Evolutionary conservation across 1,284 basidiomycete genomes (phyloP), one percentile per base, ranked within the genome.

Genomic region (Heterobasidion parviporum): DNA sequence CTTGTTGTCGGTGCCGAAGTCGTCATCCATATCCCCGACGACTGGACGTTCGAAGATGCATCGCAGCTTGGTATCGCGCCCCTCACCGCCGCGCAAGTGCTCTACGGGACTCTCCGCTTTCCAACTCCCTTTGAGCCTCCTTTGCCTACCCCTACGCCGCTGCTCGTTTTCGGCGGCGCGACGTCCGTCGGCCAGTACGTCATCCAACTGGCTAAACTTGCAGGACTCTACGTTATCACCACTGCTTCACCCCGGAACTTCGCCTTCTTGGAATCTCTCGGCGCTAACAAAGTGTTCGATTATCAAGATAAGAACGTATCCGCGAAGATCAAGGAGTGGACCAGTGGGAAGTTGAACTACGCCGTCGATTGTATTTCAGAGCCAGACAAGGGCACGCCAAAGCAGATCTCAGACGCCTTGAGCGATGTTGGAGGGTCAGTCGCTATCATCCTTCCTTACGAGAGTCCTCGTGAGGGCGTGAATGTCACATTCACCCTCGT

Each of bases 251-350:
- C 68, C 2, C 61, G 62, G 51, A 71, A 73, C 58, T 64, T 65
- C 43, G 65, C 61, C 8, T 64, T 68, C 41, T 57, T 74, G 53
- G 64, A 63, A 52, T 59, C 61, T 2, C 61, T 72, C 6, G 73
- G 76, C 2, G 75, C 75, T 5, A 67, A 70, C n/a, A 68, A 67
- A 12, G 68, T 72, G 3, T 71, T 74, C 55, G 70, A 75, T 57
- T 70, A 73, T 53, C 56, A 62, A 8, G 68, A 71, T 56, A 60
- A 65, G 26, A 46, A 61, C 60, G 58, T 16, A 14, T 34, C 33
- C 8, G 26, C 43, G 38, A 57, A 55, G 53, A 57, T 57, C 56
- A 55, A 52, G 15, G 47, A 16, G 8, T 48, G 56, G 32, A 57
- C 58, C 0, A 32, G 35, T 2, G 45, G 50, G 15, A 54, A 56